Base-by-base conservation (phyloP, 371 early-diverging fungal species). In the Saksenaea vasiformis region DNA sequence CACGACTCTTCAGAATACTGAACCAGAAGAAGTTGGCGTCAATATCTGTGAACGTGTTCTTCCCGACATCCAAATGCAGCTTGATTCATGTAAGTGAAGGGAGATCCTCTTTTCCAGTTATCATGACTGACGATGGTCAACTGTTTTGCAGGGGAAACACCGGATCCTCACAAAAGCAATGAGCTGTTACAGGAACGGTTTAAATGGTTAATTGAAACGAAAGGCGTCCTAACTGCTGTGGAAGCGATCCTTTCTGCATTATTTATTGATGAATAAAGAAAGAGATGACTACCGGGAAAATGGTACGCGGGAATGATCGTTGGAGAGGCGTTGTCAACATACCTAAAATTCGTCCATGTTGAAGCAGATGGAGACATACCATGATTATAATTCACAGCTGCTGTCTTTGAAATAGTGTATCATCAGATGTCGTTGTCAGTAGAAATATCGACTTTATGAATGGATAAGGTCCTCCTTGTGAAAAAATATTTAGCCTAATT, bases 1-100 rank as follows among this genome's bases (percentile, higher is more conserved):
- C 5, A 62, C 58, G 1, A 36, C 56, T 11, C 9, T 47, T 13
- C 56, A 60, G 15, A 34, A 35, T 19, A 11, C 38, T n/a, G 56
- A 58, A 1, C 38, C 24, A 8, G 19, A 36, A 14, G 54, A 58
- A 19, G 19, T 39, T 22, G 44, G 35, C 1, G 43, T 63, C 19
- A 63, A 61, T 54, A 51, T 68, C 5, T 72, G 68, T 28, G 72
- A 72, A 31, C 62, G 38, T 17, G 62, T 72, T 4, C 8, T 60
- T 27, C 68, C 68, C 1, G 62, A 61, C 10, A 61, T 70, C 28
- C 57, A 61, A 13, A 56, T 69, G 37, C 62, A 69, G 39, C 28
- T 35, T 24, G 56, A 44, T 26, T 37, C 54, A 59, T 55, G 64
- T 59, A 64, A 36, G 60, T 57, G 1, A n/a, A 27, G 38, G 3